Evolutionary conservation across 2,329 filamentous ascomycete species (phyloP), one percentile per base, ranked within the genome.

Genomic region (Hypoxylon sp.): DNA sequence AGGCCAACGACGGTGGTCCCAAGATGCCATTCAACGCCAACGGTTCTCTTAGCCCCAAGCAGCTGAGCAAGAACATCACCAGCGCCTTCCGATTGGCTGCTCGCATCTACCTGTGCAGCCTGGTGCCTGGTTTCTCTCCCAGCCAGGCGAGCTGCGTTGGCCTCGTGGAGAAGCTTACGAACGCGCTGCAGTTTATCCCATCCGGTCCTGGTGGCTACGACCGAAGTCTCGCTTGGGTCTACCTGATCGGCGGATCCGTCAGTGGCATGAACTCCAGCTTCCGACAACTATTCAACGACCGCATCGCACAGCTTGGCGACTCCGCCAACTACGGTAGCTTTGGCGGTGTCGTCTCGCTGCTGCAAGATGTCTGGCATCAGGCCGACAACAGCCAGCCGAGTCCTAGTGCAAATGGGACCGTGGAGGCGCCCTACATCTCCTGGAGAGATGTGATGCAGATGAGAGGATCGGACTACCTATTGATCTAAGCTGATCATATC

Each of bases 371-470:
- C 20, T 99, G 94, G 94, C 76, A 84, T 60, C 87, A 90, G 68
- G 89, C 92, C 69, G 86, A 85, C 63, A 80, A 73, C 62, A 69
- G 75, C 57, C 71, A 66, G 57, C 59, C 62, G 60, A 72, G 64
- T 52, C 65, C 69, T 7, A 66, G 63, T 55, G 70, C 68, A 67
- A 69, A 69, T 55, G 69, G 68, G 51, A 56, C 62, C 57, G 59
- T 70, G 60, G 67, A 70, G 63, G 72, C 75, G 72, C 86, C 84
- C 68, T 87, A 88, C 75, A 83, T 96, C 73, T 91, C 92, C 85
- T 97, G 93, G 93, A 82, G 93, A 76, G 90, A 96, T 75, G 84
- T 93, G 69, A 96, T 97, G 91, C 84, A 84, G 75, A 84, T 87
- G 75, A 94, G 93, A 77, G 85, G 85, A 63, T 96, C 91, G 92